These are phyloP conservation scores for Reticulascus tulasneorum DNA, from an alignment of 2,329 filamentous ascomycete genomes.

Conservation along the genomic window DNA sequence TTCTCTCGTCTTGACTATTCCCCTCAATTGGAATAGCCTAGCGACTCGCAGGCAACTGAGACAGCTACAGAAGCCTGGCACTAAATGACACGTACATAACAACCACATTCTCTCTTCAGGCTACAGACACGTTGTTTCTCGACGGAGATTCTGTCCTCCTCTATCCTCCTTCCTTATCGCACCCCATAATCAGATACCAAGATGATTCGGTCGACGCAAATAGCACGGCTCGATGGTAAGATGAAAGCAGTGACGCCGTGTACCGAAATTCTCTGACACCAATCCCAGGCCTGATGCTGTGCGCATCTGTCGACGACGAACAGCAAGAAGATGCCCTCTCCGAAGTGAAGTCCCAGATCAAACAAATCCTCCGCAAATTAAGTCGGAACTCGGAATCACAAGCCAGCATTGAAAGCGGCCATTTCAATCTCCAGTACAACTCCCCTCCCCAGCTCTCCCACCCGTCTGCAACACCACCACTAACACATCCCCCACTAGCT, in stretches of 20 bases:
- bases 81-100: too few relatives aligned
- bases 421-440: constrained; percentile 79
- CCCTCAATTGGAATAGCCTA: too few relatives aligned
- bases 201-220: constrained; percentile 92
- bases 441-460: background rate
- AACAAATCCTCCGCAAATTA: constrained; percentile 83
- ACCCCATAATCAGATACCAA: constrained; percentile 12
- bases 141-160: too few relatives aligned
- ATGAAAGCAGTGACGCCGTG: constrained; percentile 1
- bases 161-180: background rate
- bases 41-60: too few relatives aligned
- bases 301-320: constrained; percentile 90
- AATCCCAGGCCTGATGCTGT: constrained; percentile 78
- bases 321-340: constrained; percentile 72
- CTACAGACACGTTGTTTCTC: too few relatives aligned
- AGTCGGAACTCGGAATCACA: constrained; percentile 86
- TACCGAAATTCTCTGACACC: constrained; percentile 14
- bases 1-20: too few relatives aligned
- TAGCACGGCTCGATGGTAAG: constrained; percentile 84
- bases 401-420: constrained; percentile 82
- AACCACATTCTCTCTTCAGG: too few relatives aligned
- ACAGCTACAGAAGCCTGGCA: too few relatives aligned
- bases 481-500: constrained; percentile 46
- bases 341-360: constrained; percentile 87
- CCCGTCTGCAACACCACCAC: background rate